Evolutionary conservation across 345 rosid species (phyloP).

Genomic region (Eucalyptus urophylla): DNA sequence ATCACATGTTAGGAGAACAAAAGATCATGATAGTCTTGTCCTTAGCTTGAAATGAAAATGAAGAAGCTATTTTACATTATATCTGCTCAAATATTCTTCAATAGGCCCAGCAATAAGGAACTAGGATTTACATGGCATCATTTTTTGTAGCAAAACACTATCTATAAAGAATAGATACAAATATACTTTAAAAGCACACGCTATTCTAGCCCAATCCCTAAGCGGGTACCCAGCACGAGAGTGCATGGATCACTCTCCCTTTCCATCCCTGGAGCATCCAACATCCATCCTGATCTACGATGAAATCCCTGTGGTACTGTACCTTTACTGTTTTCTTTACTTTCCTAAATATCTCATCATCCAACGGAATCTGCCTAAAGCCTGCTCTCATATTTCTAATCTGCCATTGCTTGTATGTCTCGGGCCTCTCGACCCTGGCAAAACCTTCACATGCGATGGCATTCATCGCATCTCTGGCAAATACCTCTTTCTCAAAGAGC

Average conservation of each 20-base stretch:
- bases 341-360: conserved; percentile 30
- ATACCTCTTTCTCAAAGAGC: conserved; percentile 46
- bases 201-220: not conserved
- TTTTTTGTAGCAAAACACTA: not conserved
- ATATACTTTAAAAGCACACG: not conserved
- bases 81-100: not conserved
- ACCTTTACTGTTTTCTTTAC: conserved; percentile 23
- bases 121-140: not conserved
- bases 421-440: conserved; percentile 61
- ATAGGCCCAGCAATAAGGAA: not conserved
- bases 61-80: not conserved
- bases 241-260: conserved; percentile 54
- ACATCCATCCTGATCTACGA: conserved; percentile 42
- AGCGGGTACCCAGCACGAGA: conserved; percentile 63
- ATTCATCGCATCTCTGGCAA: conserved; percentile 44
- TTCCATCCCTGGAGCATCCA: conserved; percentile 96
- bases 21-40: not conserved
- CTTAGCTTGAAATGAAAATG: not conserved
- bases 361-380: conserved; percentile 40
- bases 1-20: not conserved
- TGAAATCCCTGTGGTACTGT: conserved; percentile 50
- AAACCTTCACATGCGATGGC: conserved; percentile 65
- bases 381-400: conserved; percentile 40
- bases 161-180: not conserved
- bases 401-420: conserved; percentile 71